Base-by-base conservation (phyloP, 306 rosid genomes). In the Leucaena leucocephala region DNA sequence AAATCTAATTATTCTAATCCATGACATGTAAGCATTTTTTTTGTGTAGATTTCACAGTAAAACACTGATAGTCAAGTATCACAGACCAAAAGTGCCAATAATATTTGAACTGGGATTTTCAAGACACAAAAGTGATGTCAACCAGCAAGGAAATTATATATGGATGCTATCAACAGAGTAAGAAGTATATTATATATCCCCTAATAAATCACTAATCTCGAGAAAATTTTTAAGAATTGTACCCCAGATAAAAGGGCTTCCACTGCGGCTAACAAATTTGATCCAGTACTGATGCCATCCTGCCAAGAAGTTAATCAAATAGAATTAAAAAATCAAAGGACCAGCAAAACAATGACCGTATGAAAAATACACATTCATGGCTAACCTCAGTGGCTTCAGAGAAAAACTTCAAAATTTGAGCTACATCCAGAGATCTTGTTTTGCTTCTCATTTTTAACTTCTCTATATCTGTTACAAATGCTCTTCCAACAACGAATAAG, bases 401-500 rank as follows among this genome's bases (percentile, higher is more conserved):
- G 76, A 96, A 96, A 83, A 91, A 96, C 78, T 84, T 84, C 8
- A 93, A 78, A 73, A 93, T 93, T 84, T 93, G 86, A 80, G 80
- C 87, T 82, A 86, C 92, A 84, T 87, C 93, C 94, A 93, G 80
- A 76, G 91, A 82, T 81, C 99, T 89, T 88, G 90, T 89, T 87
- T 87, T 90, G 87, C 94, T 91, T 91, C 90, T 88, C 78, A 96
- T 88, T 84, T 93, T 96, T 76, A 96, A 85, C 90, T 93, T 96
- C 78, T 96, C 98, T 79, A 96, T 86, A 86, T 96, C 99, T 45
- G 99, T 89, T 78, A 96, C 99, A 90, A 96, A 96, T 70, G 99
- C 98, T 89, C 99, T 93, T 88, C 99, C 99, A 80, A 96, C 97
- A 76, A 96, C 99, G 82, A 96, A 96, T 33, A 97, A 96, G 94